A percentile compares a stretch with the other conserved stretches of the same genome.
phyloP scores from a whole-genome alignment of 306 rosid genomes.

The Medicago lupulina region DNA sequence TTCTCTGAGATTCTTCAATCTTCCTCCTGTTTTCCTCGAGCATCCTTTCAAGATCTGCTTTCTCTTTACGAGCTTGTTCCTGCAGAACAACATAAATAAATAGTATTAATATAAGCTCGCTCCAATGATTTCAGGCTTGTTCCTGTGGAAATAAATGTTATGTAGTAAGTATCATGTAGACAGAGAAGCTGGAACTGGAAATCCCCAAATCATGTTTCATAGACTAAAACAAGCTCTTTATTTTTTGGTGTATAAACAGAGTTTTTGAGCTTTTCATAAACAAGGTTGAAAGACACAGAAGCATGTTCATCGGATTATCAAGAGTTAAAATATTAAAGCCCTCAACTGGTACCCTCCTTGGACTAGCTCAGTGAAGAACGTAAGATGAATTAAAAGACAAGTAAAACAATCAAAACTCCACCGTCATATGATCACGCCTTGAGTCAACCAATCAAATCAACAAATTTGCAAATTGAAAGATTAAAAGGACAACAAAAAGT shows the following conservation, averaged over 20 bases:
- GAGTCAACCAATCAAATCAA: not conserved
- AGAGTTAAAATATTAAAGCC: not conserved
- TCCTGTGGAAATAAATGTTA: not conserved
- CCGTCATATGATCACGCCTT: not conserved
- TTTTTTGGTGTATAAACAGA: not conserved
- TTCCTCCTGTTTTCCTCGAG: slow-evolving; percentile 85
- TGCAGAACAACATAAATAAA: slow-evolving; percentile 36
- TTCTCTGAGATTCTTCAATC: slow-evolving; percentile 88
- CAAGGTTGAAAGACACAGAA: not conserved
- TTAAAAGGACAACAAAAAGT: slow-evolving; percentile 10
- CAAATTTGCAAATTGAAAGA: not conserved
- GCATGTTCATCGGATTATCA: not conserved
- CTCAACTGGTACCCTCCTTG: not conserved
- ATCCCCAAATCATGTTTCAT: not conserved
- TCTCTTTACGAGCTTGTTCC: slow-evolving; percentile 85
- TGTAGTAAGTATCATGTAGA: not conserved
- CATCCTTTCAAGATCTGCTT: slow-evolving; percentile 77
- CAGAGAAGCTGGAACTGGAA: not conserved
- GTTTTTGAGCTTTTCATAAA: not conserved
- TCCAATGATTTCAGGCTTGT: slow-evolving; percentile 1
- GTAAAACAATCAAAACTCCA: not conserved
- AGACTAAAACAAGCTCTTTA: not conserved
- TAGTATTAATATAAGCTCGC: not conserved
- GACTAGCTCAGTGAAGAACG: not conserved
- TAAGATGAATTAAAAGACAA: not conserved